Conservation (phyloP, 2,329 filamentous ascomycete species). For the Nemania sp. region DNA sequence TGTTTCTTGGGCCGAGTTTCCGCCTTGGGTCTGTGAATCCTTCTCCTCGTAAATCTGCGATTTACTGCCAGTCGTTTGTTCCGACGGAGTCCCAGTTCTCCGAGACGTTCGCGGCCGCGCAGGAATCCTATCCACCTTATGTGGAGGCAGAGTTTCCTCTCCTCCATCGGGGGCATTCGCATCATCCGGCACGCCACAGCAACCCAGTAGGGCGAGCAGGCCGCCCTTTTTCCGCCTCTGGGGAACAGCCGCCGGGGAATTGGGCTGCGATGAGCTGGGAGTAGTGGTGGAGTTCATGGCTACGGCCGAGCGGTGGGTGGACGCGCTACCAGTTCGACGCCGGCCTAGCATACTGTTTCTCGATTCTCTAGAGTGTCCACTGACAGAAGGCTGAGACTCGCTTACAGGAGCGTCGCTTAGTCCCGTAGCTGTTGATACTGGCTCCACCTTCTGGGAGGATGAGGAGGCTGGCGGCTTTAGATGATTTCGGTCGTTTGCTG, state of each 20-base stretch:
- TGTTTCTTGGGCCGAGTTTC: conserved; percentile 36
- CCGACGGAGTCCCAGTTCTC: conserved; percentile 55
- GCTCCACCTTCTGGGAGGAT: conserved; percentile 63
- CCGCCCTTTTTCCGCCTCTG: conserved; percentile 57
- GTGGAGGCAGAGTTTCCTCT: conserved; percentile 57
- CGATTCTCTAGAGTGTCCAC: conserved; percentile 66
- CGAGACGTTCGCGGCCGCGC: conserved; percentile 58
- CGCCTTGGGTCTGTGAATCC: conserved; percentile 37
- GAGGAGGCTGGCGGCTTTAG: conserved; percentile 65
- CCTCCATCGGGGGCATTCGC: conserved; percentile 57
- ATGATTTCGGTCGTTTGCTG: conserved; percentile 48
- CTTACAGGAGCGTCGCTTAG: conserved; percentile 62
- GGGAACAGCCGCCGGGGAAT: conserved; percentile 52
- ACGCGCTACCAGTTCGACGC: conserved; percentile 68
- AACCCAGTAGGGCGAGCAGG: conserved; percentile 65
- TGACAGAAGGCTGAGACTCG: conserved; percentile 64
- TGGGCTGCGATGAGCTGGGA: conserved; percentile 54
- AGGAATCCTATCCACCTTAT: conserved; percentile 61
- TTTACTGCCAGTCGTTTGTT: conserved; percentile 49
- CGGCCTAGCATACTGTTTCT: conserved; percentile 65
- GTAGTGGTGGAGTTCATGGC: conserved; percentile 57
- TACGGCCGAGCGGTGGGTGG: conserved; percentile 63
- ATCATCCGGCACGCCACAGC: conserved; percentile 67
- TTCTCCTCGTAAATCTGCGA: conserved; percentile 52
- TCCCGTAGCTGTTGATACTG: conserved; percentile 61